A percentile compares a stretch with the other conserved stretches of the same genome.
Conservation (phyloP, 768 basidiomycete species). For the Leccinum subtestaceum region DNA sequence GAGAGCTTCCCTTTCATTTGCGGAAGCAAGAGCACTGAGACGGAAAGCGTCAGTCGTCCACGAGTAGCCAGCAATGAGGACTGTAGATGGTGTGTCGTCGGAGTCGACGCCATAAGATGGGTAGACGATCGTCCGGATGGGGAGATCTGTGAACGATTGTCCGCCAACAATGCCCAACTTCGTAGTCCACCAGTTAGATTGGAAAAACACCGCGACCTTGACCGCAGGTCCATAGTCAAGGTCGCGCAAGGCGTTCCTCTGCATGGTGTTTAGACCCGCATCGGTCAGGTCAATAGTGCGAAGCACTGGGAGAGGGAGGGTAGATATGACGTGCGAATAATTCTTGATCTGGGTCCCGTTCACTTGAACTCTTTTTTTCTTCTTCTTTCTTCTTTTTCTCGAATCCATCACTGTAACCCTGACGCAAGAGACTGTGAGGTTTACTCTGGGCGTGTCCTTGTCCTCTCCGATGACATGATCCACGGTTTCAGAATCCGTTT, state of each 20-base stretch:
- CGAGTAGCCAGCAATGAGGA: constrained; percentile 41
- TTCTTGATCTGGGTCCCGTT: constrained; percentile 5
- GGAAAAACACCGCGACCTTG: constrained; percentile 46
- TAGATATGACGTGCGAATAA: constrained; percentile 43
- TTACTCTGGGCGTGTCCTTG: background rate
- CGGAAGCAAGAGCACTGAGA: constrained; percentile 34
- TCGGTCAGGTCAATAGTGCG: constrained; percentile 33
- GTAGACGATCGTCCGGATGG: constrained; percentile 1
- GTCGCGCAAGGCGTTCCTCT: constrained; percentile 37
- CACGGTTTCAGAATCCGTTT: background rate
- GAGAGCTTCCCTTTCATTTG: constrained; percentile 11
- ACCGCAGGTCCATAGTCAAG: constrained; percentile 37
- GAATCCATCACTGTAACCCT: background rate
- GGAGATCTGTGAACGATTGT: constrained; percentile 39
- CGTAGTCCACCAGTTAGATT: constrained; percentile 42
- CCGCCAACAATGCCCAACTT: constrained; percentile 38
- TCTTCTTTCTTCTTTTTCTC: no score
- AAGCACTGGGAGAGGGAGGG: constrained; percentile 38
- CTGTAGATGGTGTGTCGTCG: constrained; percentile 17
- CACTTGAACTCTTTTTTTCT: background rate
- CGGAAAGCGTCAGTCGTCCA: constrained; percentile 41
- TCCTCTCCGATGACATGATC: background rate
- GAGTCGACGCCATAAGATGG: constrained; percentile 28
- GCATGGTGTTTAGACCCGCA: constrained; percentile 27
- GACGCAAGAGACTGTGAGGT: background rate